Evolutionary conservation across 2,329 filamentous ascomycete genomes (phyloP), one percentile per base, ranked within the genome.

Genomic region (Orbilia quercus): DNA sequence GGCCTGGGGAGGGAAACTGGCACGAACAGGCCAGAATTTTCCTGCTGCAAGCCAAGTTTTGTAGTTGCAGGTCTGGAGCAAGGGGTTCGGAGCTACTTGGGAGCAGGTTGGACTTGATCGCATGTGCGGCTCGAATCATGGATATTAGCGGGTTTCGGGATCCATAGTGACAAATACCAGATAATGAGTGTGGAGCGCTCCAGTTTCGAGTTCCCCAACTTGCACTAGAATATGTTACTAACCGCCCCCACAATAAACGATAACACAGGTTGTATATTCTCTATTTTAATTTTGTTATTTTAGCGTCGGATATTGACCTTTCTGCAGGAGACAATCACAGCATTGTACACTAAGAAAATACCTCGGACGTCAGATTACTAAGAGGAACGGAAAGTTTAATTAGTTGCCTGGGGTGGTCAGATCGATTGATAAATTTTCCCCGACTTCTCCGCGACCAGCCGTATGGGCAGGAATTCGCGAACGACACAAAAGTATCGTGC

Each of bases 91-190:
- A 22, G 45, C 50, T 4, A 34, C 6, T n/a, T 48, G 50, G 51
- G n/a, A 55, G 36, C n/a, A 31, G 28, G 28, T 4, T 31, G 28
- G 28, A 31, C 22, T n/a, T 12, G 51, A 72, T 72, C 66, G 58
- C 58, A 65, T 59, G 60, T 65, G 67, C 67, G 67, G 67, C 67
- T 64, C 59, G 67, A 58, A 42, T 28, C 25, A 45, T 38, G 25
- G 42, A 14, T 23, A 23, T 57, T 53, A 47, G 66, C 59, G 59
- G 57, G 58, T 71, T 57, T 51, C 64, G 45, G 66, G 67, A 72
- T 72, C 55, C 50, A 58, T 54, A 45, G 67, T 72, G 67, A 72
- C 67, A 72, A 72, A 72, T 72, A 72, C 67, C 66, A 31, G 59
- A 59, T 59, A 59, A 58, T 34, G 38, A 54, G 31, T 28, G 67